Conservation (phyloP, 495 filamentous ascomycete species). For the Cercophora samala region DNA sequence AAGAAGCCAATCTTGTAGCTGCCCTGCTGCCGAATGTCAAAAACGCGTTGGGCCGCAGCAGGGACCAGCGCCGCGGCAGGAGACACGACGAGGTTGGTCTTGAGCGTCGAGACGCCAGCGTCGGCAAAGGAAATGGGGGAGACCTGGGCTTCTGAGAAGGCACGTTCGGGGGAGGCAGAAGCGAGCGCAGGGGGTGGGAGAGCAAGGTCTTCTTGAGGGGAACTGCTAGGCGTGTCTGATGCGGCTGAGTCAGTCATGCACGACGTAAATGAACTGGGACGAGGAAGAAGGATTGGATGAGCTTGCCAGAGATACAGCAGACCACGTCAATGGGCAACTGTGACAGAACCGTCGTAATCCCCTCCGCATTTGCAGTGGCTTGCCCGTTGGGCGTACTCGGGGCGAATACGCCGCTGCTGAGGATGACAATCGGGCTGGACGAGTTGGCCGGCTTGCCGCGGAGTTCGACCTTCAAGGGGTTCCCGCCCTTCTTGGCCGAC, state of each 20-base stretch:
- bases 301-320: constrained; percentile 3
- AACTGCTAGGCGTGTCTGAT: background rate
- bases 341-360: background rate
- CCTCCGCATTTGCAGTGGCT: background rate
- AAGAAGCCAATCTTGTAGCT: constrained; percentile 6
- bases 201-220: background rate
- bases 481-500: background rate
- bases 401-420: constrained; percentile 8
- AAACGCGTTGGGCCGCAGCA: background rate
- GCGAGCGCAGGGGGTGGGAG: background rate
- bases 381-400: background rate
- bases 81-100: background rate
- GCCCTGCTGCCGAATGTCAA: constrained; percentile 1
- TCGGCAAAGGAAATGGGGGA: background rate
- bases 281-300: background rate
- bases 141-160: background rate
- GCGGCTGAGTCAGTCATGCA: background rate
- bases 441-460: background rate
- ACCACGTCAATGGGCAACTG: constrained; percentile 7
- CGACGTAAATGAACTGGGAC: background rate
- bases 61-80: background rate
- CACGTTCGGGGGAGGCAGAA: background rate
- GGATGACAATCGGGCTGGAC: background rate
- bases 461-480: background rate
- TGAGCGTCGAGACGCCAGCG: background rate